These are phyloP conservation scores for Marasmius oreades DNA, from an alignment of 1,284 basidiomycete genomes.

Conservation along the genomic window DNA sequence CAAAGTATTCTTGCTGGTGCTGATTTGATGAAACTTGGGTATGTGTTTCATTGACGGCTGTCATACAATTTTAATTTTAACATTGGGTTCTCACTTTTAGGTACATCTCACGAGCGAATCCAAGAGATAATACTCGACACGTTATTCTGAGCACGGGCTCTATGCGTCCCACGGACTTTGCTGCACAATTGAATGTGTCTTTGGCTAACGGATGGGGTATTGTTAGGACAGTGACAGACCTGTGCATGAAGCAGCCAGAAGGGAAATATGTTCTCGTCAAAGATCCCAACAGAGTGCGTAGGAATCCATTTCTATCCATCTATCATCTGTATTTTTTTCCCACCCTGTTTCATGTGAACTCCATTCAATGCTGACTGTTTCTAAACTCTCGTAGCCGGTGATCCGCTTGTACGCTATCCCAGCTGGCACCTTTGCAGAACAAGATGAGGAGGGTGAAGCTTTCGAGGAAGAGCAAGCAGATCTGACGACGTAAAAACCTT, in stretches of 20 bases:
- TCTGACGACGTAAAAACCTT: not conserved
- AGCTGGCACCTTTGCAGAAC: conserved; percentile 73
- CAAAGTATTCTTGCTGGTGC: conserved; percentile 96
- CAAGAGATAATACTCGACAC: conserved; percentile 93
- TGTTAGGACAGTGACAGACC: conserved; percentile 88
- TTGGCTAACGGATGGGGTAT: conserved; percentile 98
- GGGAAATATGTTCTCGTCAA: conserved; percentile 95
- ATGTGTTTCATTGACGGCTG: conserved; percentile 24
- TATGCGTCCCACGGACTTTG: conserved; percentile 93
- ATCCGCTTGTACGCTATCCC: conserved; percentile 94
- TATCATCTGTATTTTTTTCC: conserved; percentile 4
- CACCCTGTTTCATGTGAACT: not conserved
- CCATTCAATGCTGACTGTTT: conserved; percentile 1
- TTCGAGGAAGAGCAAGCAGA: conserved; percentile 23
- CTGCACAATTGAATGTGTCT: conserved; percentile 93
- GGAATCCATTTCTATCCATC: not conserved
- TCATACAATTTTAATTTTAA: conserved; percentile 7
- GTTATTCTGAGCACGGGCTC: conserved; percentile 94
- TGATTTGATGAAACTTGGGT: conserved; percentile 98
- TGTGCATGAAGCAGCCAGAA: conserved; percentile 93
- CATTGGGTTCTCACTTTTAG: conserved; percentile 35
- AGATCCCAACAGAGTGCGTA: conserved; percentile 90
- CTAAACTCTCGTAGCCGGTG: conserved; percentile 64
- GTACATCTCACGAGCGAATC: conserved; percentile 91
- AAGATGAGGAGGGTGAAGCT: conserved; percentile 40